Evolutionary conservation across 768 basidiomycete genomes (phyloP).

Genomic region (Leccinum boreale): DNA sequence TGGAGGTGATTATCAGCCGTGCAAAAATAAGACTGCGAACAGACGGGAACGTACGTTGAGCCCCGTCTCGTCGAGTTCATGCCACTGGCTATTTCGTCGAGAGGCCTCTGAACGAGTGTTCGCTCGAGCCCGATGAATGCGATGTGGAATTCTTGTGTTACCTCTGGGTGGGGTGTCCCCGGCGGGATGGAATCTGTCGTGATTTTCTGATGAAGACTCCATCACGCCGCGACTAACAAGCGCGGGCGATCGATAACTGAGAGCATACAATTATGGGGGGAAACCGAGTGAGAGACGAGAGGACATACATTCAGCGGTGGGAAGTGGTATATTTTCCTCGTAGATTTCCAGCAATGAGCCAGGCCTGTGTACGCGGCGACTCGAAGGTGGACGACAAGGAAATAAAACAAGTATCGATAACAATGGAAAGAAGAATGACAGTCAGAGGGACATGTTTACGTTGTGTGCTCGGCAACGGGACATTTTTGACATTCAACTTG

Average conservation of each 20-base stretch:
- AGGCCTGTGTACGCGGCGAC: no score
- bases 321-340: not conserved
- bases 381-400: no score
- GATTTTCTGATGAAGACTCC: conserved; percentile 3
- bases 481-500: no score
- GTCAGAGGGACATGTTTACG: conserved; percentile 4
- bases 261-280: not conserved
- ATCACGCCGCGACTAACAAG: conserved; percentile 18
- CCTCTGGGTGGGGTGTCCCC: conserved; percentile 12
- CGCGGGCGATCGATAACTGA: conserved; percentile 6
- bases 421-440: not conserved
- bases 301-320: conserved; percentile 7
- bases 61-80: conserved; percentile 52
- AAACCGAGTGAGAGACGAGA: not conserved
- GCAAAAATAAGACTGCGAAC: not conserved
- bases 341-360: not conserved
- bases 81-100: conserved; percentile 17
- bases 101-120: not conserved
- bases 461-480: not conserved
- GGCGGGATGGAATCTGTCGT: conserved; percentile 13
- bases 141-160: conserved; percentile 46
- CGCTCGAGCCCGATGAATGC: conserved; percentile 47
- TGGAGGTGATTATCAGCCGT: conserved; percentile 18
- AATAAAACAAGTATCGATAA: not conserved
- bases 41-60: conserved; percentile 43